Evolutionary conservation across 2,329 filamentous ascomycete species (phyloP).

Genomic region (Neofusicoccum sp.): DNA sequence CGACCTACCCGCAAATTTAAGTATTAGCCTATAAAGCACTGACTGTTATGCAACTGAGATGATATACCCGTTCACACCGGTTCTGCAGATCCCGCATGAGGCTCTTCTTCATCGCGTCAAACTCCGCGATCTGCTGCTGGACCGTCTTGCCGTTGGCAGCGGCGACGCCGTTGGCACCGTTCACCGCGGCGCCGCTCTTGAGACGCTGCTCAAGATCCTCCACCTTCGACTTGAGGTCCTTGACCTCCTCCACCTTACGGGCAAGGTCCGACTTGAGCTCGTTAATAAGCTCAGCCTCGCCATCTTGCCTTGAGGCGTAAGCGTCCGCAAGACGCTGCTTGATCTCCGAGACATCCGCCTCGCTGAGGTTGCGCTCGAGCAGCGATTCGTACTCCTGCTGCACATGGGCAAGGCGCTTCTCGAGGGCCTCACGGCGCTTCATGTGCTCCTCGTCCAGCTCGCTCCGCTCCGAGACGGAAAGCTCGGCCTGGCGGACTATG

Average conservation of each 20-base stretch:
- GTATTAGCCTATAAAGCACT: slow-evolving; percentile 18
- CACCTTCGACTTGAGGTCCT: slow-evolving; percentile 76
- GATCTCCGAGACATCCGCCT: slow-evolving; percentile 80
- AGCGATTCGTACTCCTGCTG: slow-evolving; percentile 85
- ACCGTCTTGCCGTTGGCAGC: slow-evolving; percentile 79
- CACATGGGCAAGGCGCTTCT: slow-evolving; percentile 71
- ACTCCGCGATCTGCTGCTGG: slow-evolving; percentile 97
- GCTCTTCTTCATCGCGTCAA: slow-evolving; percentile 99
- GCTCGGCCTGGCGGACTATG: slow-evolving; percentile 88
- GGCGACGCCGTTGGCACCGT: slow-evolving; percentile 61
- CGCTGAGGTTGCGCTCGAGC: slow-evolving; percentile 75
- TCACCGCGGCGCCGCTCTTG: slow-evolving; percentile 59
- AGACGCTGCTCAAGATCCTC: slow-evolving; percentile 76
- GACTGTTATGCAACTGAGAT: slow-evolving; percentile 27
- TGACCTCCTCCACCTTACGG: slow-evolving; percentile 79
- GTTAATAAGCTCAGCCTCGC: slow-evolving; percentile 71
- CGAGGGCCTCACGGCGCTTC: slow-evolving; percentile 73
- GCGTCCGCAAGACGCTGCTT: slow-evolving; percentile 77
- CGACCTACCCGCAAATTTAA: slow-evolving; percentile 53
- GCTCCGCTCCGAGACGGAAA: slow-evolving; percentile 74
- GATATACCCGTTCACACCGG: slow-evolving; percentile 80
- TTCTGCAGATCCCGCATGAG: slow-evolving; percentile 98
- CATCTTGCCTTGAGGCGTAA: slow-evolving; percentile 73
- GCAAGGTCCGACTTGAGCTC: slow-evolving; percentile 76
- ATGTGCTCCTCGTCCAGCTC: slow-evolving; percentile 63